These are phyloP conservation scores for Russula sp. DNA, from an alignment of 768 basidiomycete species.

Conservation along the genomic window DNA sequence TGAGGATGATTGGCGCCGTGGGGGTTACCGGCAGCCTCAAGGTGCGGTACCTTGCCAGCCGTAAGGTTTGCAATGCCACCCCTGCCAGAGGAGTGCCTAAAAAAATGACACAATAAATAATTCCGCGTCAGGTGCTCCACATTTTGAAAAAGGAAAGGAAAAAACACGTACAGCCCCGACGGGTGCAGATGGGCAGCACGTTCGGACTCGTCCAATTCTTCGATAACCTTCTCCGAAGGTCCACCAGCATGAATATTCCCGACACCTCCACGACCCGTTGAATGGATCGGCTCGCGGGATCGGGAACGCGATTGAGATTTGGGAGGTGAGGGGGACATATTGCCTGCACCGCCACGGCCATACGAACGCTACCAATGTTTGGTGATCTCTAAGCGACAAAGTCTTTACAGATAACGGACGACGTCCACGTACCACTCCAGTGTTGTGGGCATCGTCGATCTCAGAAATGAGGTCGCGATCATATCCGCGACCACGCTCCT, in stretches of 20 bases:
- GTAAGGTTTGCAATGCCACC: slow-evolving; percentile 66
- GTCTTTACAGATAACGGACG: background rate
- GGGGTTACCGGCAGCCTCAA: slow-evolving; percentile 28
- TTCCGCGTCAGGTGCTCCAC: background rate
- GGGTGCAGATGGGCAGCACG: slow-evolving; percentile 36
- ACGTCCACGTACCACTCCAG: slow-evolving; percentile 11
- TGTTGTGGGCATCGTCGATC: background rate
- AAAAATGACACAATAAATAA: slow-evolving; percentile 19
- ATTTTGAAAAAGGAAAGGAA: background rate
- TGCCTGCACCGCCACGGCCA: slow-evolving; percentile 66
- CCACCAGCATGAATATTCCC: slow-evolving; percentile 52
- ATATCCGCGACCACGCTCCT: slow-evolving; percentile 31
- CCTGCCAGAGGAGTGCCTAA: slow-evolving; percentile 61
- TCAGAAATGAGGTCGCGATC: slow-evolving; percentile 35
- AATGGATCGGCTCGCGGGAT: slow-evolving; percentile 46
- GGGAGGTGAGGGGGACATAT: slow-evolving; percentile 40
- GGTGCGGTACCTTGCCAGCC: slow-evolving; percentile 30
- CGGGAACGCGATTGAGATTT: slow-evolving; percentile 45
- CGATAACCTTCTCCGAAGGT: slow-evolving; percentile 27
- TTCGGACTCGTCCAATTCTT: slow-evolving; percentile 41
- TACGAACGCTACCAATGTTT: slow-evolving; percentile 41
- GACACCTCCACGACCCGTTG: slow-evolving; percentile 60
- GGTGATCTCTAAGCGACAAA: background rate
- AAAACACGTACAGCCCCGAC: slow-evolving; percentile 42
- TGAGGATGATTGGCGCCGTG: slow-evolving; percentile 13